Evolutionary conservation across 2,329 filamentous ascomycete species (phyloP), one percentile per base, ranked within the genome.

Genomic region (Myriosclerotinia curreyana): DNA sequence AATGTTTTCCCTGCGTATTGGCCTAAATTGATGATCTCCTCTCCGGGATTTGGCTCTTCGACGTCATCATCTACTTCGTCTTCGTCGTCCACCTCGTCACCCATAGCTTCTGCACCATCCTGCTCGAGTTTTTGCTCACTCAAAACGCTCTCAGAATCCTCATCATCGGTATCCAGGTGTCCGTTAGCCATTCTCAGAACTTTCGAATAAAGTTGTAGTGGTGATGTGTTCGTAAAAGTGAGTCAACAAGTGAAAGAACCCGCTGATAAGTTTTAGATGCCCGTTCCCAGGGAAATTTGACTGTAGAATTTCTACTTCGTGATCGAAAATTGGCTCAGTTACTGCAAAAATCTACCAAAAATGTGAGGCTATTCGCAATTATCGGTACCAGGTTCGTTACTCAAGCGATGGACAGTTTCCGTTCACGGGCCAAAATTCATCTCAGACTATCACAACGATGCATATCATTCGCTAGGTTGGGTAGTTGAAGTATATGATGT

Each of bases 41-140:
- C 50, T 36, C 60, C 50, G 31, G 60, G 50, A 46, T 62, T 62
- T 46, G 50, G 38, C 2, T 40, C 59, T 11, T 53, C 28, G 31
- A 12, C 15, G 12, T 22, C 42, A 5, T 60, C 56, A 9, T 36
- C 31, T 11, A 12, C 22, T 42, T 40, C 22, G 15, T n/a, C 25
- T 15, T 53, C 38, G 17, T 62, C 40, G 15, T 48, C 15, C 8
- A 20, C n/a, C 5, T 36, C 20, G 17, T 40, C 5, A 28, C 22
- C 15, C 14, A 12, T 44, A 15, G 25, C 12, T 42, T 42, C 40
- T 42, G 40, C 12, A 17, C 17, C 40, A 42, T 17, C 17, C 15
- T 42, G 40, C 14, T 15, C 40, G 40, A 42, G 11, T 3, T 42
- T 14, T 15, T 14, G 2, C 40, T 42, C 40, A 42, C 14, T 42